phyloP scores from a whole-genome alignment of 225 moss, liverwort and hornwort species.

The Pseudoscleropodium purum region DNA sequence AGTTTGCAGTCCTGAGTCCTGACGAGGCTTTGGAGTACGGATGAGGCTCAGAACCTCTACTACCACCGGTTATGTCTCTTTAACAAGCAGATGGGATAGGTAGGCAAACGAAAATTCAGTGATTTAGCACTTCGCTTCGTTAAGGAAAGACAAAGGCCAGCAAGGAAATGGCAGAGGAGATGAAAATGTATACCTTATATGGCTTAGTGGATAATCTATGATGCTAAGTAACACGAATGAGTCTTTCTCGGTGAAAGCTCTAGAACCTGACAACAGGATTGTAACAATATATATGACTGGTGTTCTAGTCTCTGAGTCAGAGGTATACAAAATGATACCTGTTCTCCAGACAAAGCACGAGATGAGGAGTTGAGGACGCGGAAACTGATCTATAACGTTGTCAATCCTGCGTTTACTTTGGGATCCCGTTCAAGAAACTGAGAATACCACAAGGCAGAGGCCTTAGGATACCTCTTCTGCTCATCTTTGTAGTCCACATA shows the following conservation, averaged over 20 bases:
- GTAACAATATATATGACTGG: neutral
- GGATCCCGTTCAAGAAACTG: conserved; percentile 6
- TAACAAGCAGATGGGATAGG: neutral
- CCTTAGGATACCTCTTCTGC: conserved; percentile 29
- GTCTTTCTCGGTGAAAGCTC: neutral
- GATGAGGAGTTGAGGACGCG: neutral
- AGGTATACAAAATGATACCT: neutral
- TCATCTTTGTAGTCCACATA: conserved; percentile 40
- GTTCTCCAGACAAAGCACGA: neutral
- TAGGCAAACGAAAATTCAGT: neutral
- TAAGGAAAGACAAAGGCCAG: neutral
- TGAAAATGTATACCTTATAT: neutral
- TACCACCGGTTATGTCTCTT: neutral
- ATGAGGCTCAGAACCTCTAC: neutral
- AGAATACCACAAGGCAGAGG: conserved; percentile 42
- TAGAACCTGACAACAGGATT: neutral
- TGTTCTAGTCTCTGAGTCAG: neutral
- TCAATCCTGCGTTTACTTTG: neutral
- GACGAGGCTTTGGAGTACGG: neutral
- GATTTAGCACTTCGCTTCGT: neutral
- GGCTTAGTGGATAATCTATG: neutral
- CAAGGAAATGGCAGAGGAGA: neutral
- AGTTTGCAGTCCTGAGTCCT: no score
- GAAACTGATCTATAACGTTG: neutral
- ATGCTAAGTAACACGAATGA: neutral